phyloP scores from a whole-genome alignment of 352 stramenopile genomes.

The Blastocystis sp. region DNA sequence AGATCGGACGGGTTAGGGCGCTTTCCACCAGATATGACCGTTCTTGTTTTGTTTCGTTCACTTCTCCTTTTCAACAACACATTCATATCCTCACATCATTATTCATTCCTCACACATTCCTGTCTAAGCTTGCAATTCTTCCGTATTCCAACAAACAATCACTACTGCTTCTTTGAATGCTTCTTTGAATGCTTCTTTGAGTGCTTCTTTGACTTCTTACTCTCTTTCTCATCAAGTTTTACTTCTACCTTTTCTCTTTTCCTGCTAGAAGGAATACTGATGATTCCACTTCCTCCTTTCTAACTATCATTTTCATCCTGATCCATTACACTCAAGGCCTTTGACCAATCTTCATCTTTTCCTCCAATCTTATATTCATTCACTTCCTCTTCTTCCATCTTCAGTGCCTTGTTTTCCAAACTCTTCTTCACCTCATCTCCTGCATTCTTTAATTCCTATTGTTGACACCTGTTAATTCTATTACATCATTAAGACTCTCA shows the following conservation, averaged over 20 bases:
- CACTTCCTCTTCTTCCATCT: conserved; percentile 79
- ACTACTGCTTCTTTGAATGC: too few relatives aligned
- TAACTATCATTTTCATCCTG: neutral
- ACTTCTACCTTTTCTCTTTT: conserved; percentile 11
- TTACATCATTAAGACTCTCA: conserved; percentile 79
- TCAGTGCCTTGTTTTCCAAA: conserved; percentile 71
- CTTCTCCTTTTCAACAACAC: too few relatives aligned
- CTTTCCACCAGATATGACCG: too few relatives aligned
- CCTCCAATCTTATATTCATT: conserved; percentile 90
- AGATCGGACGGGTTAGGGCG: too few relatives aligned
- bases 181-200: conserved; percentile 36
- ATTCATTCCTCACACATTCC: too few relatives aligned
- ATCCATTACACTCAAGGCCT: conserved; percentile 69
- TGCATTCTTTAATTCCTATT: conserved; percentile 67
- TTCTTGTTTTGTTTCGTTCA: too few relatives aligned
- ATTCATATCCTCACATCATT: too few relatives aligned
- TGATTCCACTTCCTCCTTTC: conserved; percentile 33
- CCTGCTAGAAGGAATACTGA: conserved; percentile 43
- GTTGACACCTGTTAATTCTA: conserved; percentile 75
- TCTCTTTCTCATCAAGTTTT: neutral
- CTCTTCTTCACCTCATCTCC: conserved; percentile 75
- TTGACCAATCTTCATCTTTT: conserved; percentile 85
- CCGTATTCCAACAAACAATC: too few relatives aligned
- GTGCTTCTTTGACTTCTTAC: conserved; percentile 65
- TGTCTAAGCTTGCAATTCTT: too few relatives aligned